Evolutionary conservation across 2,329 filamentous ascomycete species (phyloP), one percentile per base, ranked within the genome.

Genomic region (Davidsoniella australis): DNA sequence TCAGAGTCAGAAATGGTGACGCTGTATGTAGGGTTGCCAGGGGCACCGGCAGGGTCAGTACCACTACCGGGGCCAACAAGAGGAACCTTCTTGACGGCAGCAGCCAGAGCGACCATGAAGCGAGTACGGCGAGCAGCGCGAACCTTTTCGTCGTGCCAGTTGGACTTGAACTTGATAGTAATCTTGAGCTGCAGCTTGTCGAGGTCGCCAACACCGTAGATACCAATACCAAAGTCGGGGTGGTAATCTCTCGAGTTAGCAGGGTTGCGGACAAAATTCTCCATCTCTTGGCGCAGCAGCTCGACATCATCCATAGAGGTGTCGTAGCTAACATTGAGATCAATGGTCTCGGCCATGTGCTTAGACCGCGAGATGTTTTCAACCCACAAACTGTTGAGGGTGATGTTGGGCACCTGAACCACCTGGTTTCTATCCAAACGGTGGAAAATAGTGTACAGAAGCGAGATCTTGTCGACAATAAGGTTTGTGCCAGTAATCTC

Each of bases 161-260:
- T 91, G 51, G 81, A 85, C 67, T 96, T 96, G 71, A 96, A 87
- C 59, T 82, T 79, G 60, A 95, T 87, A 58, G 84, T 80, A 38
- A 95, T 72, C 58, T 79, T 78, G 49, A 98, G 75, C 57, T 83
- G 75, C 46, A 96, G 70, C 67, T 94, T 94, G 65, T 93, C 85
- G 68, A 94, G 78, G 58, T 88, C 82, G 39, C 81, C 82, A 33
- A 96, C 78, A 49, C 85, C 78, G 23, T 76, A 71, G 14, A 95
- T 77, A 57, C 85, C 78, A 51, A 96, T 76, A 53, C 78, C 73
- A 47, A 96, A 71, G 49, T 94, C 85, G 2, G 81, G 77, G 63
- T 87, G 80, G 74, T 94, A 98, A 64, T 98, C 91, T 58, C 91
- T 82, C 53, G 72, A 75, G 66, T 96, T 96, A 20, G 93, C 86